Conservation (phyloP, 306 rosid species). For the Hippophae rhamnoides region DNA sequence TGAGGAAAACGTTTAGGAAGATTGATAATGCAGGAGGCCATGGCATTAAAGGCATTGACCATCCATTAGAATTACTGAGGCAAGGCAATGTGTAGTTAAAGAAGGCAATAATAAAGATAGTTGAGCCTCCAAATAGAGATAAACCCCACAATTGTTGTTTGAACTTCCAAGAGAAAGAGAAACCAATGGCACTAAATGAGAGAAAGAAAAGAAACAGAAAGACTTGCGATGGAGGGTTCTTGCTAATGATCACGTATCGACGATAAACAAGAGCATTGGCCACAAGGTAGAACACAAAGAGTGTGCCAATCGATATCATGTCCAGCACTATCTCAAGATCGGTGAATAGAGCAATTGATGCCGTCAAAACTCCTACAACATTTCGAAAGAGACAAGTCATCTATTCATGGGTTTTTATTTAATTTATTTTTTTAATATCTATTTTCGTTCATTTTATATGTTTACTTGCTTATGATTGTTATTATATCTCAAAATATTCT, state of each 20-base stretch:
- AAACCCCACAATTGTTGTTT: conserved; percentile 61
- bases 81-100: conserved; percentile 48
- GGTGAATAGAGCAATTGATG: conserved; percentile 73
- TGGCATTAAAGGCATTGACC: conserved; percentile 90
- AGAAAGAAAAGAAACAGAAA: conserved; percentile 63
- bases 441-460: too few relatives aligned
- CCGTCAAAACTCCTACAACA: conserved; percentile 69
- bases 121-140: conserved; percentile 35
- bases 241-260: conserved; percentile 47
- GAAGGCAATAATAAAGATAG: conserved; percentile 40
- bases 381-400: too few relatives aligned
- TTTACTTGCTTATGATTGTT: too few relatives aligned
- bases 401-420: too few relatives aligned
- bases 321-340: conserved; percentile 63
- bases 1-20: conserved; percentile 70
- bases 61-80: conserved; percentile 16
- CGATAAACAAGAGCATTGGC: conserved; percentile 82
- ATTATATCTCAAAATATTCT: too few relatives aligned
- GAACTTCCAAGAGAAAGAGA: conserved; percentile 63
- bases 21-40: conserved; percentile 82
- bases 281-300: conserved; percentile 79
- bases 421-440: too few relatives aligned
- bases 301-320: conserved; percentile 65
- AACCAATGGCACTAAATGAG: conserved; percentile 49
- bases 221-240: conserved; percentile 37